A percentile compares a stretch with the other conserved stretches of the same genome.
Conservation (phyloP, 1,139 yeast genomes). For the Schwanniomyces etchellsii region DNA sequence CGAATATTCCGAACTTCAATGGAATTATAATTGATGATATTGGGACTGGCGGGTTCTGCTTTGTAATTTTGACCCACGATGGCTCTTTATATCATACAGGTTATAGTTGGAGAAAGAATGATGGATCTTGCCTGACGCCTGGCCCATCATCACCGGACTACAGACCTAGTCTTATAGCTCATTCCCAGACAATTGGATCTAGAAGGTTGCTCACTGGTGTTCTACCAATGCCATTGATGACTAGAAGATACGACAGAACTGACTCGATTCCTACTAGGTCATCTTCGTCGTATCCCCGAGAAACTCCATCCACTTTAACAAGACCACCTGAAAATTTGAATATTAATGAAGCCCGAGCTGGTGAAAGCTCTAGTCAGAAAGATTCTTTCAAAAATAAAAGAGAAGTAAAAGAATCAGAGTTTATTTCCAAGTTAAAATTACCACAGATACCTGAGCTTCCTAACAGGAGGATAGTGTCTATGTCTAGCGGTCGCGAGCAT, state of each 20-base stretch:
- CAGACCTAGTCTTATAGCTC: constrained; percentile 5
- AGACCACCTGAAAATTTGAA: constrained; percentile 16
- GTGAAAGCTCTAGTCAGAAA: constrained; percentile 2
- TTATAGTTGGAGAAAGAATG: constrained; percentile 37
- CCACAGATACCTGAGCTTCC: constrained; percentile 14
- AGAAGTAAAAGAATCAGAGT: constrained; percentile 21
- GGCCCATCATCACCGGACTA: constrained; percentile 17
- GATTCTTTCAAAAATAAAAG: constrained; percentile 1
- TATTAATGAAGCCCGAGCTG: constrained; percentile 4
- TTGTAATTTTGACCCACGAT: constrained; percentile 48
- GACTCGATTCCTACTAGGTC: not conserved
- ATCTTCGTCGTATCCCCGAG: constrained; percentile 2
- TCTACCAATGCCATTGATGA: constrained; percentile 6
- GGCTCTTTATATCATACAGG: constrained; percentile 57
- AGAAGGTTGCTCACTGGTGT: constrained; percentile 6
- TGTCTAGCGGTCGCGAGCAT: constrained; percentile 65
- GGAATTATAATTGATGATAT: constrained; percentile 45
- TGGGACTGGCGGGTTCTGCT: constrained; percentile 65
- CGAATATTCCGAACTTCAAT: constrained; percentile 25
- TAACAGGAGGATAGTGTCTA: constrained; percentile 33
- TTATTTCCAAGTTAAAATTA: constrained; percentile 21
- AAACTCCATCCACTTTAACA: constrained; percentile 15
- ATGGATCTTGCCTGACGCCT: constrained; percentile 12
- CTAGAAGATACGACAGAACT: constrained; percentile 6
- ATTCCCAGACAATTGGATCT: constrained; percentile 2